phyloP scores from a whole-genome alignment of 2,329 filamentous ascomycete genomes.

The Xylaria sp. region DNA sequence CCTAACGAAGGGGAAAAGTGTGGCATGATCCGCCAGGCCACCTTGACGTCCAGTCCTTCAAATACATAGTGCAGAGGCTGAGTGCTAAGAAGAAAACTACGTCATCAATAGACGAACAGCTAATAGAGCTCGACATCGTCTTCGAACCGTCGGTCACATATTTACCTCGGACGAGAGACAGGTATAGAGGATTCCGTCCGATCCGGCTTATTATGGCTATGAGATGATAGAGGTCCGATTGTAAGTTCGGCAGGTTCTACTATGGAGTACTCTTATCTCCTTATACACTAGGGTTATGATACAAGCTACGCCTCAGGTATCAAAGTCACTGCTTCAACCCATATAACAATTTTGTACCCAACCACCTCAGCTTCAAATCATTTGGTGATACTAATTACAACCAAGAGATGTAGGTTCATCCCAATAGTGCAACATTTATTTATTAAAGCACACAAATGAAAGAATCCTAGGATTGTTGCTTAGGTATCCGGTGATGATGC shows the following conservation, averaged over 20 bases:
- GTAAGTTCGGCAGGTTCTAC: not conserved
- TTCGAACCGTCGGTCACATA: not conserved
- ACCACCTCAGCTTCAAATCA: not conserved
- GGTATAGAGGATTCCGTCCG: not conserved
- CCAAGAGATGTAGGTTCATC: not conserved
- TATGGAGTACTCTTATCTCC: slow-evolving; percentile 7
- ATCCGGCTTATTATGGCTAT: not conserved
- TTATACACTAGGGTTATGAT: slow-evolving; percentile 35
- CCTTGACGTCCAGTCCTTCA: not conserved
- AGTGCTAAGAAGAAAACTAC: not conserved
- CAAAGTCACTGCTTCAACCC: slow-evolving; percentile 12
- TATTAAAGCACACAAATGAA: not conserved
- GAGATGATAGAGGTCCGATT: not conserved
- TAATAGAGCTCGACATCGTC: not conserved
- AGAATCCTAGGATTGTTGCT: not conserved
- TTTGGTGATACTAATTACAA: not conserved
- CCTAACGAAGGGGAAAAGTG: not conserved
- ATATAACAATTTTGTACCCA: not conserved
- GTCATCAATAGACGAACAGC: not conserved
- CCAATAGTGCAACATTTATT: not conserved
- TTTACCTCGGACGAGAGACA: not conserved
- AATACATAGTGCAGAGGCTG: not conserved
- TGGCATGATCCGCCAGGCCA: not conserved
- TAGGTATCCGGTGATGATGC: not conserved
- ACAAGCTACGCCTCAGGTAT: slow-evolving; percentile 41